Base-by-base conservation (phyloP, 805 yeast genomes). In the Lipomyces sp. region DNA sequence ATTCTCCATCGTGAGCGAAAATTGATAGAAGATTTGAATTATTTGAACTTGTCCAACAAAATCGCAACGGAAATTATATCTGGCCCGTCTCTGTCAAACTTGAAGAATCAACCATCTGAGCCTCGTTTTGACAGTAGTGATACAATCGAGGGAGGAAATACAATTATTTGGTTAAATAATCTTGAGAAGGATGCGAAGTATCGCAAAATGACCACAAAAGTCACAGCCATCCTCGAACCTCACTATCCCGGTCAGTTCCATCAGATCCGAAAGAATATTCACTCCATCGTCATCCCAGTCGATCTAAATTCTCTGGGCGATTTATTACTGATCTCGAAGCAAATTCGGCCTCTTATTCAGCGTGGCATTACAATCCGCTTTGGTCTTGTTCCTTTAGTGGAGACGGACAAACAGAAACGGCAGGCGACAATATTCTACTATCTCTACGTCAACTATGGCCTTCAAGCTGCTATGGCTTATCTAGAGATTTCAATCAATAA, bases 151-250 rank as follows among this genome's bases (percentile, higher is more conserved):
- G 72, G 69, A 11, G 65, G 64, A 7, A 62, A 77, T 1, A 79
- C 80, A 0, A 83, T 92, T 6, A 81, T 89, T 0, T 92, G 86
- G 79, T 82, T 94, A 73, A 95, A 94, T 74, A 90, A 95, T 75
- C 79, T 94, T 4, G 96, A 87, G 70, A 74, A 68, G 0, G 97
- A 91, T 73, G 72, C 75, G 0, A 81, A 79, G 39, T 92, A 90
- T 73, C 72, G 76, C 0, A 75, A 78, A 7, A 83, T 83, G 73
- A 74, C 85, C 0, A 74, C 78, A 32, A 80, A 88, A 53, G 75
- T 84, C 11, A 76, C 79, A 7, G 81, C 78, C 0, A 89, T 89
- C 73, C 72, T 84, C 51, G 76, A 78, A n/a, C 75, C 77, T 37
- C 75, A 79, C 6, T 80, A 83, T 48, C 81, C 81, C 37, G 92